These are phyloP conservation scores for Acarospora socialis DNA, from an alignment of 2,329 filamentous ascomycete species.

Conservation along the genomic window DNA sequence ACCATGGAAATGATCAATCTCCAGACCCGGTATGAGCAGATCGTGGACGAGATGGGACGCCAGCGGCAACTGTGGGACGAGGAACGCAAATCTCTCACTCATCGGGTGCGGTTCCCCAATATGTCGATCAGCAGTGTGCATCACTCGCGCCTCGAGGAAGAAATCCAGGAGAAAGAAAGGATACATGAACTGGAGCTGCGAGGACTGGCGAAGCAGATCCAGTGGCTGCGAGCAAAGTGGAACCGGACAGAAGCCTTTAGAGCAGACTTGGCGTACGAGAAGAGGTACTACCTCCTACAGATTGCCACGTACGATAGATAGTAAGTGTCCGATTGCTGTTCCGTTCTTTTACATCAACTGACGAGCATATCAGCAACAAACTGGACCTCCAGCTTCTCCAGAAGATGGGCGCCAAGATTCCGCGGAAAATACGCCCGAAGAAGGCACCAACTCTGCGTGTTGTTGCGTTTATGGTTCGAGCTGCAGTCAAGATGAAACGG, in stretches of 20 bases:
- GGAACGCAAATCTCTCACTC: constrained; percentile 28
- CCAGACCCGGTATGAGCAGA: constrained; percentile 50
- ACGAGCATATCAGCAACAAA: constrained; percentile 56
- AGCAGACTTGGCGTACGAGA: constrained; percentile 69
- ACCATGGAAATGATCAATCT: constrained; percentile 30
- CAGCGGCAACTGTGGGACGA: constrained; percentile 26
- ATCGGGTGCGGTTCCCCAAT: constrained; percentile 26
- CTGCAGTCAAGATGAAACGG: constrained; percentile 31
- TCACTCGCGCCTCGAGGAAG: constrained; percentile 19
- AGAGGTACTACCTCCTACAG: constrained; percentile 66
- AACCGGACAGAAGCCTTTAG: constrained; percentile 69
- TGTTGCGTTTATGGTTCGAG: constrained; percentile 29
- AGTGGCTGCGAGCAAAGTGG: constrained; percentile 74
- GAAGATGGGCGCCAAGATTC: constrained; percentile 53
- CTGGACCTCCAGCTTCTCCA: constrained; percentile 76
- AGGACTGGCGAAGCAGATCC: constrained; percentile 76
- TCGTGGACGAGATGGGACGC: constrained; percentile 31
- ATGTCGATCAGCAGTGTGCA: constrained; percentile 22
- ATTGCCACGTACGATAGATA: constrained; percentile 77
- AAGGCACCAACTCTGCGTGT: constrained; percentile 26
- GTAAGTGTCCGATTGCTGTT: constrained; percentile 43
- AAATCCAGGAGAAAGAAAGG: constrained; percentile 44
- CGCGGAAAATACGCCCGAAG: not conserved
- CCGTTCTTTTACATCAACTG: constrained; percentile 13
- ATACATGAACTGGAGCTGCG: constrained; percentile 61